phyloP scores from a whole-genome alignment of 805 yeast species.

The Wickerhamiella azyma region DNA sequence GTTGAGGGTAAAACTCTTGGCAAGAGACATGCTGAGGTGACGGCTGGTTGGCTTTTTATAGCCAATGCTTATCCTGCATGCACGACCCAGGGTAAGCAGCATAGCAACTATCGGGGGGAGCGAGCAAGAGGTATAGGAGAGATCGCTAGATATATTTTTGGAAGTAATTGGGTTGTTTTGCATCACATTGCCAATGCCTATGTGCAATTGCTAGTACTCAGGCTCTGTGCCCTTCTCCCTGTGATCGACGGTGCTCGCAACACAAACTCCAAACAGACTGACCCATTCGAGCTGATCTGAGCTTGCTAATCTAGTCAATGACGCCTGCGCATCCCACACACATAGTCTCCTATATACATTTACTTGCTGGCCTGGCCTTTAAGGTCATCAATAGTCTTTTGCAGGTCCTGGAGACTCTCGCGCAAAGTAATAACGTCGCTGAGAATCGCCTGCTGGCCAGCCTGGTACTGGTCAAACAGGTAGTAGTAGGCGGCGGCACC shows the following conservation, averaged over 20 bases:
- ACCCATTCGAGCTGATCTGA: too few relatives aligned
- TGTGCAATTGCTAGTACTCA: too few relatives aligned
- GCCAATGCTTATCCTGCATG: not conserved
- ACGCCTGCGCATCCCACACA: too few relatives aligned
- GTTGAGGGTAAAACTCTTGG: constrained; percentile 32
- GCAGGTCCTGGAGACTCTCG: constrained; percentile 51
- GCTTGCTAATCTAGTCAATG: too few relatives aligned
- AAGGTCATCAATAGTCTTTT: constrained; percentile 50
- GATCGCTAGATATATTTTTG: too few relatives aligned
- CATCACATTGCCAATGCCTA: too few relatives aligned
- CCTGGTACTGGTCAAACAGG: constrained; percentile 62
- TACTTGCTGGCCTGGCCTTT: constrained; percentile 25
- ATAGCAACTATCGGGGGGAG: not conserved
- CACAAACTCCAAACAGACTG: too few relatives aligned
- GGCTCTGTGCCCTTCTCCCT: too few relatives aligned
- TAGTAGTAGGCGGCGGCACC: constrained; percentile 69
- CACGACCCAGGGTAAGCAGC: not conserved
- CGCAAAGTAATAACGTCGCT: constrained; percentile 64
- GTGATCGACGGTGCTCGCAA: too few relatives aligned
- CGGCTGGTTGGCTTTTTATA: not conserved
- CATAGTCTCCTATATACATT: too few relatives aligned
- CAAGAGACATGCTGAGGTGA: not conserved
- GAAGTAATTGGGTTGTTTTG: too few relatives aligned
- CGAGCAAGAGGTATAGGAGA: too few relatives aligned
- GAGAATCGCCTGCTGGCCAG: constrained; percentile 55